These are phyloP conservation scores for Termitomyces sp. DNA, from an alignment of 768 basidiomycete species.

Conservation along the genomic window DNA sequence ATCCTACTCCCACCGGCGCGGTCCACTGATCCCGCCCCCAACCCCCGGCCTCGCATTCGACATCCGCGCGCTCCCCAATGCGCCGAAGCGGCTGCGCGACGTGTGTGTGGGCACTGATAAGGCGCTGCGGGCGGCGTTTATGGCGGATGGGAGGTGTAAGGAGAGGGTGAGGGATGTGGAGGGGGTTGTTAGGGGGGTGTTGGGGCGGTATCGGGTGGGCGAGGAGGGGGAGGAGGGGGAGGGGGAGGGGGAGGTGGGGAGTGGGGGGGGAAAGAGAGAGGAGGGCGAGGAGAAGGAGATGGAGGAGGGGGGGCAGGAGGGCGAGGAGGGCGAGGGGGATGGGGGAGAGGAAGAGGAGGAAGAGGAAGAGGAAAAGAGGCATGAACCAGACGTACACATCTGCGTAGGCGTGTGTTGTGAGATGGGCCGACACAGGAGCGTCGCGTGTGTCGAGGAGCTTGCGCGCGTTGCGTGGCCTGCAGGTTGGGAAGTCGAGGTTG, in stretches of 20 bases:
- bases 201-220: background rate
- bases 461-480: constrained; percentile 8
- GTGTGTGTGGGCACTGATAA: constrained; percentile 4
- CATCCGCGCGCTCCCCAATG: constrained; percentile 13
- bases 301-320: background rate
- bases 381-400: background rate
- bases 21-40: constrained; percentile 4
- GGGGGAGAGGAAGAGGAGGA: background rate
- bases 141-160: background rate
- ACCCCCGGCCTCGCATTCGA: constrained; percentile 11
- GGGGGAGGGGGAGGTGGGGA: background rate
- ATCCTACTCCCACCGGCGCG: constrained; percentile 13
- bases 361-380: background rate
- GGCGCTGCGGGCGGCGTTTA: background rate
- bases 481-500: background rate
- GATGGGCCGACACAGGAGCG: constrained; percentile 11
- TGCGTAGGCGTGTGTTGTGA: constrained; percentile 11
- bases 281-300: background rate
- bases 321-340: background rate
- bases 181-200: background rate
- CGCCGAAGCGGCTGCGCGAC: constrained; percentile 1
- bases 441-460: constrained; percentile 17
- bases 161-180: background rate
- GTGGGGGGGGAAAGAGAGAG: too few relatives aligned
- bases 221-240: background rate